phyloP scores from a whole-genome alignment of 371 early-diverging fungal species.

The Ordospora colligata region DNA sequence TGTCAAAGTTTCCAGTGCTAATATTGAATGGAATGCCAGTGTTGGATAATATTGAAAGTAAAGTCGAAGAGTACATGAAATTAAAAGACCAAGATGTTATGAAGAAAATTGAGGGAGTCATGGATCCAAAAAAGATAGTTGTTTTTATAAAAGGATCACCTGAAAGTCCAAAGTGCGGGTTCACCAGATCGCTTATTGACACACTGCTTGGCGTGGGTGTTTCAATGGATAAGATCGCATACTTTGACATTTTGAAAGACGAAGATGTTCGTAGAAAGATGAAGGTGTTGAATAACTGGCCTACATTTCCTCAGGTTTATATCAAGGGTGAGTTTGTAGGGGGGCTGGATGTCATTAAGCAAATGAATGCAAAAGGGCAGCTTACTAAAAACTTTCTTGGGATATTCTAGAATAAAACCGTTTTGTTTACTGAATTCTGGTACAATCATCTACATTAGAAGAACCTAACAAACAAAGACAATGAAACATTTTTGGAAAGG shows the following conservation, averaged over 20 bases:
- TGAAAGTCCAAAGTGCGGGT: slow-evolving; percentile 55
- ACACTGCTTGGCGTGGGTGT: slow-evolving; percentile 17
- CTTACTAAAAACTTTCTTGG: background rate
- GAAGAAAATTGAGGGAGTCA: slow-evolving; percentile 25
- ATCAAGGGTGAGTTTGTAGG: slow-evolving; percentile 88
- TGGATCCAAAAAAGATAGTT: slow-evolving; percentile 67
- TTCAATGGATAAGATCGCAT: slow-evolving; percentile 49
- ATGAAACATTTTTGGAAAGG: slow-evolving; percentile 26
- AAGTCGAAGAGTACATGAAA: background rate
- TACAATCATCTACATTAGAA: background rate
- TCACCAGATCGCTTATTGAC: slow-evolving; percentile 45
- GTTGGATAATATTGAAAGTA: background rate
- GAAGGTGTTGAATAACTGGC: slow-evolving; percentile 76
- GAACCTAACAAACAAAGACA: background rate
- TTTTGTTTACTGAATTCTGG: background rate
- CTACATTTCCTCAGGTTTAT: slow-evolving; percentile 92
- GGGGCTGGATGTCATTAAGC: slow-evolving; percentile 78
- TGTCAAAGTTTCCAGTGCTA: slow-evolving; percentile 12
- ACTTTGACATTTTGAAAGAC: slow-evolving; percentile 76
- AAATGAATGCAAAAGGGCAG: slow-evolving; percentile 63
- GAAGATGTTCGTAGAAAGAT: slow-evolving; percentile 65
- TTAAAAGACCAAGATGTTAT: slow-evolving; percentile 14
- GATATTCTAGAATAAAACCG: background rate
- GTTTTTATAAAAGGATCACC: slow-evolving; percentile 76
- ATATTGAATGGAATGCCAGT: background rate